Evolutionary conservation across 164 flowering plant genomes (phyloP).

Genomic region (Macadamia tetraphylla): DNA sequence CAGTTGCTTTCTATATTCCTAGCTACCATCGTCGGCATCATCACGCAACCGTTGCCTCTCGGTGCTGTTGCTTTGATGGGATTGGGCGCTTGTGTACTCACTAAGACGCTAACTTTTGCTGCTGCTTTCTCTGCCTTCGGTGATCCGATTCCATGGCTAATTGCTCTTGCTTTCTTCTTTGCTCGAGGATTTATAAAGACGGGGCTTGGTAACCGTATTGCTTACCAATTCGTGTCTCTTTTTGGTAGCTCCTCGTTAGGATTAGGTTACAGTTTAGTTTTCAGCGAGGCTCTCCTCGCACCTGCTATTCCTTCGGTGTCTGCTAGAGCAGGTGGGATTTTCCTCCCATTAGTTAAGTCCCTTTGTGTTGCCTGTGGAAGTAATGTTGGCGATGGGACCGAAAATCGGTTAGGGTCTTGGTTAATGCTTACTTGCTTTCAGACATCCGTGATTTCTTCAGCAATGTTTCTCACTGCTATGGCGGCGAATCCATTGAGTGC

Average conservation of each 20-base stretch:
- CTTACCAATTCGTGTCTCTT: slow-evolving; percentile 21
- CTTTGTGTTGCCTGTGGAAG: slow-evolving; percentile 52
- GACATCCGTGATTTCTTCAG: slow-evolving; percentile 46
- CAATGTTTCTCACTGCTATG: slow-evolving; percentile 57
- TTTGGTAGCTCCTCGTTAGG: slow-evolving; percentile 24
- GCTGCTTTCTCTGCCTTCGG: slow-evolving; percentile 1
- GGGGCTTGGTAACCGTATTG: slow-evolving; percentile 28
- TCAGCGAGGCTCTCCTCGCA: slow-evolving; percentile 22
- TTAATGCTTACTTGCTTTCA: slow-evolving; percentile 52
- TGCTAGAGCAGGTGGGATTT: slow-evolving; percentile 33
- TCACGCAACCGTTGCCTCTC: slow-evolving; percentile 8
- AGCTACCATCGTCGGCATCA: slow-evolving; percentile 8
- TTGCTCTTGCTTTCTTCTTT: slow-evolving; percentile 8
- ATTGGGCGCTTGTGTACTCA: not conserved
- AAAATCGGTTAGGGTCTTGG: slow-evolving; percentile 44
- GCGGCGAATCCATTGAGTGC: slow-evolving; percentile 56
- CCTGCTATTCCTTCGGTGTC: slow-evolving; percentile 30
- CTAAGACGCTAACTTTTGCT: slow-evolving; percentile 1
- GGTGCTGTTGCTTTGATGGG: slow-evolving; percentile 2
- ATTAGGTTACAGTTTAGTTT: slow-evolving; percentile 24
- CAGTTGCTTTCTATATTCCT: slow-evolving; percentile 5
- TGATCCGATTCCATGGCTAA: slow-evolving; percentile 3
- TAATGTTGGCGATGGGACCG: slow-evolving; percentile 49
- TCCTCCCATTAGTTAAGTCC: slow-evolving; percentile 4
- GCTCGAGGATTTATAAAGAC: slow-evolving; percentile 30